These are phyloP conservation scores for Apophysomyces variabilis DNA, from an alignment of 371 early-diverging fungal genomes.

Conservation along the genomic window DNA sequence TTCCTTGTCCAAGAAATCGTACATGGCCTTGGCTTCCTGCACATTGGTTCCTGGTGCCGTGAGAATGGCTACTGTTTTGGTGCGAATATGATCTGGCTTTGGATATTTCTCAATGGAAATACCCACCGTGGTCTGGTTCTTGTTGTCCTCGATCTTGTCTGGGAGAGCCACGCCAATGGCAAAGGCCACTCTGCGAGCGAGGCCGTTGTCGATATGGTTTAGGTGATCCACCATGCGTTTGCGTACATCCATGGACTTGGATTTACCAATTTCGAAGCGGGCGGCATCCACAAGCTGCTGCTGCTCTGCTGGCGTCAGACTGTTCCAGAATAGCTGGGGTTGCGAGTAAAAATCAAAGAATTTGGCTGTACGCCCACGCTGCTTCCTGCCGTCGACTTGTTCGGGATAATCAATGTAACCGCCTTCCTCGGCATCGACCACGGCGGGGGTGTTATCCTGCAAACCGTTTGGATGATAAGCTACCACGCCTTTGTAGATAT, in stretches of 20 bases:
- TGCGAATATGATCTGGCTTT: constrained; percentile 34
- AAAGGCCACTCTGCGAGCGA: constrained; percentile 46
- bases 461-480: constrained; percentile 39
- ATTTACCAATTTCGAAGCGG: constrained; percentile 49
- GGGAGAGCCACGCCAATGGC: constrained; percentile 38
- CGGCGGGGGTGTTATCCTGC: constrained; percentile 35
- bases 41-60: constrained; percentile 37
- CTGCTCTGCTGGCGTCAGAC: constrained; percentile 42
- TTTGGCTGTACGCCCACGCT: constrained; percentile 30
- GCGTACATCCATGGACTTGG: constrained; percentile 32
- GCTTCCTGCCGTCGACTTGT: constrained; percentile 22
- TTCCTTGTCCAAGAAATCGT: constrained; percentile 26
- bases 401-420: constrained; percentile 48
- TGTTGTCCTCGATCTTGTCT: constrained; percentile 28
- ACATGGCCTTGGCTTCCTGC: constrained; percentile 35
- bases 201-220: constrained; percentile 44
- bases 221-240: constrained; percentile 38
- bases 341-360: constrained; percentile 53
- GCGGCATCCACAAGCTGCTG: constrained; percentile 45
- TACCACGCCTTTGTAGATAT: constrained; percentile 33
- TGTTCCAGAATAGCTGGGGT: constrained; percentile 51
- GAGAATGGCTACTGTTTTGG: constrained; percentile 41
- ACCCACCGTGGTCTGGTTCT: constrained; percentile 23
- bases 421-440: constrained; percentile 26
- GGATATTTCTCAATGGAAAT: constrained; percentile 42